Conservation (phyloP, 2,329 filamentous ascomycete species). For the Phialophora verrucosa region DNA sequence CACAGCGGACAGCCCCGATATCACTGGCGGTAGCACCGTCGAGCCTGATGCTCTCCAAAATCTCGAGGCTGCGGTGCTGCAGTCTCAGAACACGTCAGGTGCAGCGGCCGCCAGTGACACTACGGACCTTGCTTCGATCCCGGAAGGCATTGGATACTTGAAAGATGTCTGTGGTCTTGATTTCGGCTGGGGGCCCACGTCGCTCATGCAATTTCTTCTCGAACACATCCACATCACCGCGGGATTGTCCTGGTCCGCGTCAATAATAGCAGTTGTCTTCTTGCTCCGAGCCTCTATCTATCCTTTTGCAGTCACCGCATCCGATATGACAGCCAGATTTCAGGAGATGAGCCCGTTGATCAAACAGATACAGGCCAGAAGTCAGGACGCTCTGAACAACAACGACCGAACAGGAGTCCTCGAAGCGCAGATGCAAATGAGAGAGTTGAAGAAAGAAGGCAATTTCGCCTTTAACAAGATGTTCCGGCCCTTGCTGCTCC, state of each 20-base stretch:
- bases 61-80: constrained; percentile 30
- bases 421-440: constrained; percentile 56
- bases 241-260: constrained; percentile 81
- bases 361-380: constrained; percentile 62
- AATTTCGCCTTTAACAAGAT: constrained; percentile 61
- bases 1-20: constrained; percentile 34
- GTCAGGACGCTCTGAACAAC: constrained; percentile 52
- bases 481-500: constrained; percentile 62
- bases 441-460: constrained; percentile 57
- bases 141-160: constrained; percentile 81
- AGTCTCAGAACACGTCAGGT: constrained; percentile 25
- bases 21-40: constrained; percentile 11
- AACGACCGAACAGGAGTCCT: constrained; percentile 58
- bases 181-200: constrained; percentile 81
- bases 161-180: constrained; percentile 77
- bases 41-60: constrained; percentile 31
- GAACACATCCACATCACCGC: constrained; percentile 81
- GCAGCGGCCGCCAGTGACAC: constrained; percentile 22
- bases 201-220: constrained; percentile 73
- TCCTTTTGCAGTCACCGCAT: constrained; percentile 63
- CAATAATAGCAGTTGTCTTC: constrained; percentile 70
- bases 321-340: constrained; percentile 68
- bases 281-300: constrained; percentile 71
- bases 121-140: constrained; percentile 59
- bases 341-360: constrained; percentile 64